Evolutionary conservation across 2,329 filamentous ascomycete genomes (phyloP).

Genomic region (Coleophoma cylindrospora): DNA sequence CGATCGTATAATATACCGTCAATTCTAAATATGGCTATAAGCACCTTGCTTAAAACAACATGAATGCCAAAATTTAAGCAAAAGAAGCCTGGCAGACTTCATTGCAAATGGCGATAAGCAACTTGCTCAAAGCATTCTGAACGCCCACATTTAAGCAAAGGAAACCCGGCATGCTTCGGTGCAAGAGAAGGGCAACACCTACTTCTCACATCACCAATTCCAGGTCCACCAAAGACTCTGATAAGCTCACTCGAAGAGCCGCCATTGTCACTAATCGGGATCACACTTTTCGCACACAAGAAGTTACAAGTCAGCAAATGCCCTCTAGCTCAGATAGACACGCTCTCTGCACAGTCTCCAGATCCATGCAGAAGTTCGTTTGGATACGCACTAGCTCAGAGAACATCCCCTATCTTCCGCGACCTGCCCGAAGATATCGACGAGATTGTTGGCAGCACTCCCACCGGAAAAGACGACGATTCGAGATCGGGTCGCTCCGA

Average conservation of each 20-base stretch:
- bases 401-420: slow-evolving; percentile 27
- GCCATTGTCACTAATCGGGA: slow-evolving; percentile 94
- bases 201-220: slow-evolving; percentile 75
- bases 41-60: neutral
- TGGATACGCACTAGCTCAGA: slow-evolving; percentile 25
- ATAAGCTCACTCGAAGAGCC: slow-evolving; percentile 92
- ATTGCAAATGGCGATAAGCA: slow-evolving; percentile 1
- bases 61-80: too few species aligned
- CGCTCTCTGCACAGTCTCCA: neutral
- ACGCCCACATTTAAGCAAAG: too few species aligned
- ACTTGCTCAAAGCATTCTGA: neutral
- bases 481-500: neutral
- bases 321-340: neutral
- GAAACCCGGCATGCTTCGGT: too few species aligned
- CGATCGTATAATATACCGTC: too few species aligned
- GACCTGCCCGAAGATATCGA: slow-evolving; percentile 74
- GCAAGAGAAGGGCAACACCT: slow-evolving; percentile 24
- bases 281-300: slow-evolving; percentile 58
- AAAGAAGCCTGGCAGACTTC: too few species aligned
- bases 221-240: slow-evolving; percentile 88
- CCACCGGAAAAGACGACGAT: slow-evolving; percentile 87
- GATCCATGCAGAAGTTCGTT: neutral
- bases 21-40: slow-evolving; percentile 1
- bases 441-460: slow-evolving; percentile 89
- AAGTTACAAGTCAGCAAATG: neutral